Conservation (phyloP, 768 basidiomycete genomes). For the Suillus weaverae region DNA sequence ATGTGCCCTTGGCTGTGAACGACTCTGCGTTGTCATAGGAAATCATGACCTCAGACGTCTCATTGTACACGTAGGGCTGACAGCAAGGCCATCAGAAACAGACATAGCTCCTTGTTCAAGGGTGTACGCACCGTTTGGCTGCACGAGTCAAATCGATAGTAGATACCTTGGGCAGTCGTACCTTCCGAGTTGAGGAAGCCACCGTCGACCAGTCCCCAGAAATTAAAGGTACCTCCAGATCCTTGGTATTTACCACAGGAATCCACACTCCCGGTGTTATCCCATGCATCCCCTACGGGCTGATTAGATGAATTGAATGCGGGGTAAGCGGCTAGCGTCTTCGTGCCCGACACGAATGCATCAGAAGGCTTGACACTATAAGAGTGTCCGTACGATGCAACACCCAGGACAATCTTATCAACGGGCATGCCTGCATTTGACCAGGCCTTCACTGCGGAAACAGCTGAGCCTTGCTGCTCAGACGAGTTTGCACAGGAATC, state of each 20-base stretch:
- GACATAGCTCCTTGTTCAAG: neutral
- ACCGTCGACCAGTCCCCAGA: constrained; percentile 58
- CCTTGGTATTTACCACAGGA: constrained; percentile 53
- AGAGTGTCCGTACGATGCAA: constrained; percentile 83
- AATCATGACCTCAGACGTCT: constrained; percentile 52
- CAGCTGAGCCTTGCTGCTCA: constrained; percentile 72
- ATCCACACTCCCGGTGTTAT: constrained; percentile 45
- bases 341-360: constrained; percentile 21
- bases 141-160: constrained; percentile 60
- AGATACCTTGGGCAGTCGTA: constrained; percentile 52
- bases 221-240: constrained; percentile 54
- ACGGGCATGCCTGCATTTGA: constrained; percentile 72
- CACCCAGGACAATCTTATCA: constrained; percentile 73
- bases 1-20: constrained; percentile 57
- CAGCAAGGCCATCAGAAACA: constrained; percentile 4
- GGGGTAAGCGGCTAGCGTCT: constrained; percentile 47
- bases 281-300: constrained; percentile 59
- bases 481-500: constrained; percentile 66
- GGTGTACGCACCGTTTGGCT: constrained; percentile 63
- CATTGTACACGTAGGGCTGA: constrained; percentile 73
- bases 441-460: constrained; percentile 75
- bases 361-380: constrained; percentile 39
- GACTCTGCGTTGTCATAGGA: constrained; percentile 67
- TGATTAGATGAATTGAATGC: constrained; percentile 46
- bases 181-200: constrained; percentile 53